Evolutionary conservation across 768 basidiomycete genomes (phyloP), one percentile per base, ranked within the genome.

Genomic region (Lanmaoa rubissima): DNA sequence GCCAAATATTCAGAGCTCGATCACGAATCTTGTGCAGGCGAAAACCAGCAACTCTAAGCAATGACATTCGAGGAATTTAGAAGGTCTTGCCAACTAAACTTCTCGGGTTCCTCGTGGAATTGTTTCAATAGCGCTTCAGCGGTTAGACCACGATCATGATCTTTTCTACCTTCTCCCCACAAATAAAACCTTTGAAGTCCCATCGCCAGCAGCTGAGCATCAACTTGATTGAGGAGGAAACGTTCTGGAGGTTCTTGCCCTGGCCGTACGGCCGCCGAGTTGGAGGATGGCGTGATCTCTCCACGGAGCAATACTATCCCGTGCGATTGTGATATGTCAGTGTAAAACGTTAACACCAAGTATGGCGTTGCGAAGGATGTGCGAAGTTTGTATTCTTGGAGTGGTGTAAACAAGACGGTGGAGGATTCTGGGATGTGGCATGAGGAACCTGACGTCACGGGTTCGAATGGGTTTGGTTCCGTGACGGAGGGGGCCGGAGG

Each of bases 311-410:
- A 82, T 3, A 98, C 92, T 44, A 90, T 69, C 12, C 84, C 86
- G 65, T 98, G 93, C 5, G 89, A 85, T 28, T 80, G 71, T 2
- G 86, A 83, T 6, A 99, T 75, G 65, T 98, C 95, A 48, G 95
- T 88, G 73, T 98, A 98, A 71, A 92, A 85, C 5, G 95, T 98
- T 39, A 98, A 66, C 24, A 90, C 89, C 26, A 99, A 79, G 68
- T 93, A 91, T 1, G 96, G 95, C 5, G 93, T 94, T 8, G 97
- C 90, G 70, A 88, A 98, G 17, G 87, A 80, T 51, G 81, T 80
- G 40, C 89, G 86, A 54, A 85, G 73, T 72, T 97, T 96, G 82
- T 92, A 99, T 74, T 98, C 96, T 62, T 90, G 87, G 42, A 98
- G 79, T 2, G 95, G 91, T 0, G 97, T 94, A 77, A 96, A 96